Base-by-base conservation (phyloP, 148 eudicot genomes). In the Nyssa sinensis region DNA sequence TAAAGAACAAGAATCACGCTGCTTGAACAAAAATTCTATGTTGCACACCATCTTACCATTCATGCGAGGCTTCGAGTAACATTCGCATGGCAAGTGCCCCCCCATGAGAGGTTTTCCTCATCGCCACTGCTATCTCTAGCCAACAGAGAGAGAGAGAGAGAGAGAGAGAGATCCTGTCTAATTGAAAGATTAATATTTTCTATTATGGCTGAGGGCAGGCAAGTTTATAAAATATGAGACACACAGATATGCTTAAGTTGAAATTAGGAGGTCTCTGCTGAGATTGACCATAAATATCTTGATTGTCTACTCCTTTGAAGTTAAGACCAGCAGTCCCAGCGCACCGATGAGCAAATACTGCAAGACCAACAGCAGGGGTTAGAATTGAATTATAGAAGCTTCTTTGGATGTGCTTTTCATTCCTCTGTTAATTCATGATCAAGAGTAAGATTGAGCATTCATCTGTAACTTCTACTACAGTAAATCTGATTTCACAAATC, bases 331-430 rank as follows among this genome's bases (percentile, higher is more conserved):
- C 84, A 86, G 57, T 33, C 90, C 87, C 61, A 84, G 68, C 17
- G 87, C 84, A 37, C 87, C 85, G 53, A 86, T 81, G 0, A 86
- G 81, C 59, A 83, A 35, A 75, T 86, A 86, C 89, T 86, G 86
- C 84, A 83, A 67, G n/a, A 62, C n/a, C n/a, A n/a, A n/a, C 23
- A 64, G 23, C 5, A 53, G 11, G 47, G 16, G 33, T 76, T n/a
- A 69, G 79, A 61, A 37, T 60, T 68, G 24, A n/a, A 55, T 17
- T n/a, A n/a, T n/a, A n/a, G n/a, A 55, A 55, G n/a, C n/a, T n/a
- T n/a, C n/a, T 17, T 55, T 14, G 17, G 51, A 2, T 1, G 0
- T 14, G 2, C 1, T 1, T 11, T 6, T 13, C 1, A 19, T 11
- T 2, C 51, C 3, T 19, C 51, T 11, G 51, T 1, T 17, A 55